phyloP scores from a whole-genome alignment of 169 alveolate genomes.

The Plasmodium fragile region DNA sequence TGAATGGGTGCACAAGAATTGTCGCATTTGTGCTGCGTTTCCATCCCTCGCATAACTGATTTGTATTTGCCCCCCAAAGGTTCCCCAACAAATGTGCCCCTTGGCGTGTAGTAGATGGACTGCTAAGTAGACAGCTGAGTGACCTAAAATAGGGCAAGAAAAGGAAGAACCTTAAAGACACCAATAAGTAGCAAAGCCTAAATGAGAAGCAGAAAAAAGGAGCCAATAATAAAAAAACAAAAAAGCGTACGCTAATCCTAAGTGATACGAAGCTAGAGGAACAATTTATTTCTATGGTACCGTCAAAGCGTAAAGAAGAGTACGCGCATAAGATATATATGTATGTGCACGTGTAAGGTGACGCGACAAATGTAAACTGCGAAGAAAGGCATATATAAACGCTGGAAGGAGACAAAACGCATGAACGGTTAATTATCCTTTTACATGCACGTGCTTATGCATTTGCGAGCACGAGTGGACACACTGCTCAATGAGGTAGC shows the following conservation, averaged over 20 bases:
- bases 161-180: neutral
- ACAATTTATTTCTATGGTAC: neutral
- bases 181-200: neutral
- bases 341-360: neutral
- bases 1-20: neutral
- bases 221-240: neutral
- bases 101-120: neutral
- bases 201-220: neutral
- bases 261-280: conserved; percentile 2
- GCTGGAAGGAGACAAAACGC: neutral
- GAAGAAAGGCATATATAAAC: neutral
- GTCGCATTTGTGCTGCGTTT: neutral
- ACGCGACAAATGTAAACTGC: neutral
- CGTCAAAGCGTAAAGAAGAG: neutral
- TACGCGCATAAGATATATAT: neutral
- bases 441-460: neutral
- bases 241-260: neutral
- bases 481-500: neutral
- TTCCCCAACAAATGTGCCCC: neutral
- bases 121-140: neutral
- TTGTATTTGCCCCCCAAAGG: neutral
- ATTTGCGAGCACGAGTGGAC: neutral
- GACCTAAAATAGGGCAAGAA: neutral
- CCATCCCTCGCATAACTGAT: neutral
- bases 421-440: neutral